Percentiles rank a stretch among this genome's conserved stretches.
phyloP scores from a whole-genome alignment of 345 rosid species.

The Carallia brachiata region DNA sequence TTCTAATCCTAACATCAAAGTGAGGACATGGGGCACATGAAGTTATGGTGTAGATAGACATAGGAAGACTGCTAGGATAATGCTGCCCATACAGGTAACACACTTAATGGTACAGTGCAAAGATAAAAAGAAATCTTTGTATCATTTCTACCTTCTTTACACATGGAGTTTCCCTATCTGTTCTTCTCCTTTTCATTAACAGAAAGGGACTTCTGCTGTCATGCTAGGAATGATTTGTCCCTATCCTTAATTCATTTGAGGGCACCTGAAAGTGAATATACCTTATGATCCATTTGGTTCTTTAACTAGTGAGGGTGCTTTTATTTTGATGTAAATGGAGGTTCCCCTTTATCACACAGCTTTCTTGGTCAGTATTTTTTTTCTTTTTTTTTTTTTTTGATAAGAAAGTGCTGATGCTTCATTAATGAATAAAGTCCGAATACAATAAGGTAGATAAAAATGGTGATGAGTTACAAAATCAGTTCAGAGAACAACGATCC shows the following conservation, averaged over 20 bases:
- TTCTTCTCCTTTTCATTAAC: not conserved
- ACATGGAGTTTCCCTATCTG: not conserved
- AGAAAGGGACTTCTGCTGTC: not conserved
- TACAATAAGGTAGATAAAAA: no score
- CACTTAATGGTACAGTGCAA: not conserved
- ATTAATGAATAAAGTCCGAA: no score
- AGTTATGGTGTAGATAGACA: no score
- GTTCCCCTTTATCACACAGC: no score
- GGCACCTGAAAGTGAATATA: no score
- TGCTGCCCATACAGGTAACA: slow-evolving; percentile 10
- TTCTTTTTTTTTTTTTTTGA: no score
- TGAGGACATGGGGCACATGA: no score
- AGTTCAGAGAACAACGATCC: no score
- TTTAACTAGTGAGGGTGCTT: slow-evolving; percentile 4
- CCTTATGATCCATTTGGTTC: not conserved
- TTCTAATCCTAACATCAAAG: no score
- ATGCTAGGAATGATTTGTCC: slow-evolving; percentile 5
- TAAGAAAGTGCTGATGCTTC: no score
- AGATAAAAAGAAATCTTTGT: not conserved
- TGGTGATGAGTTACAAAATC: no score
- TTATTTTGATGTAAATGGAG: slow-evolving; percentile 3
- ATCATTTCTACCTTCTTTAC: not conserved
- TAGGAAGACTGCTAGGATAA: not conserved
- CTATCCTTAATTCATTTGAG: not conserved
- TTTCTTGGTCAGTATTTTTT: no score